Evolutionary conservation across 2,329 filamentous ascomycete genomes (phyloP), one percentile per base, ranked within the genome.

Genomic region (Hypoxylon sp.): DNA sequence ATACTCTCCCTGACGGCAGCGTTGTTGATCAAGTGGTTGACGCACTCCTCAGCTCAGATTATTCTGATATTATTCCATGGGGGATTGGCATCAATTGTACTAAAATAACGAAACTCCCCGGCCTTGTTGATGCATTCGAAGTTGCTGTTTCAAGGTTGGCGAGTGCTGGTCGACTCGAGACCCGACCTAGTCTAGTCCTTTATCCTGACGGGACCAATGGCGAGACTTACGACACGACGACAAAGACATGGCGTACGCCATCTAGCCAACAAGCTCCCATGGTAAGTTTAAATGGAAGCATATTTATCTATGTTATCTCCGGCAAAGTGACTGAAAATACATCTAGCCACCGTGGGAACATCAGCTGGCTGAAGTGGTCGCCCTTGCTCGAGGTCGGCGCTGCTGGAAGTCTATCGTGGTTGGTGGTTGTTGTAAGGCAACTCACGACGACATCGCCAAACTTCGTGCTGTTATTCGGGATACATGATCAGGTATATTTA

Each of bases 151-250:
- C 68, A 8, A 69, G 64, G n/a, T 57, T 87, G 70, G 62, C 83
- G 1, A 56, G 74, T 3, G 70, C 76, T 3, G 79, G 80, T 0
- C 72, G 77, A 13, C 57, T 83, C 1, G 19, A 67, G 0, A 73
- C 75, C 5, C 84, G 82, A 80, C 89, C 89, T 0, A 82, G 81
- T 19, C 77, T 92, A 58, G 85, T 92, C 3, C 72, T 92, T 17
- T 92, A 92, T 75, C 90, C 90, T 0, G 90, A 92, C 75, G 90
- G 90, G 0, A 91, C 90, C 1, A 89, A 88, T 51, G 89, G 88
- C 0, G 88, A 91, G 77, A 84, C 89, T 0, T 92, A 92, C 78
- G 87, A 92, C 75, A 90, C 89, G 0, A 79, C 78, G 0, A 89
- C 87, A 6, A 86, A 91, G 73, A 80, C 79, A 57, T 92, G 90